Base-by-base conservation (phyloP, 768 basidiomycete species). In the Pisolithus orientalis region DNA sequence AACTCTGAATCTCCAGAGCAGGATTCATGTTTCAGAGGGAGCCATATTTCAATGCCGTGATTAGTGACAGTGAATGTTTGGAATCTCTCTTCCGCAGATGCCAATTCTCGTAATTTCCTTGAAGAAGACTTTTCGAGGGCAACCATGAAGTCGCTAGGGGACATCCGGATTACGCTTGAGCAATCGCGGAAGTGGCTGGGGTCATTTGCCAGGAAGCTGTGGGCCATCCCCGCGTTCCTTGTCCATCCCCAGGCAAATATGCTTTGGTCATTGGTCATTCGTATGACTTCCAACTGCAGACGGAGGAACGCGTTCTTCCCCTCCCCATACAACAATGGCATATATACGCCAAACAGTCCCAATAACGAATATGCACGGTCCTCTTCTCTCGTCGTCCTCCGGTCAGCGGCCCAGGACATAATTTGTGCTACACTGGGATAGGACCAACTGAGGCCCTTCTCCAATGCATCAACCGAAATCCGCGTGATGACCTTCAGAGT, bases 361-460 rank as follows among this genome's bases (percentile, higher is more conserved):
- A 21, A 21, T 21, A 21, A 21, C 21, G 21, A 21, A 21, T 42
- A 42, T 24, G 59, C 54, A 28, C 44, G 44, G 46, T 62, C 61
- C 39, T 60, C 61, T 24, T 44, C 44, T 38, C 53, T 44, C 28
- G 55, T 54, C 9, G 61, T 62, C 32, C 47, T 44, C 46, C 61
- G 53, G 31, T 44, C 34, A 28, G 59, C 53, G 11, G 59, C 61
- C 61, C 61, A 60, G 17, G 44, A 44, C 44, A 62, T 51, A 27
- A 29, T 29, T 29, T 55, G 50, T 7, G 39, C 44, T 44, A 53
- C 48, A 32, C 51, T 46, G 38, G 37, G 38, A 31, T 28, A 34
- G n/a, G 24, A 38, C 17, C 25, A 38, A 31, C 31, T 37, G 17
- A 46, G 29, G 6, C 45, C 45, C 5, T 45, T 39, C 50, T 47